Base-by-base conservation (phyloP, 768 basidiomycete genomes). In the Trametes villosa region DNA sequence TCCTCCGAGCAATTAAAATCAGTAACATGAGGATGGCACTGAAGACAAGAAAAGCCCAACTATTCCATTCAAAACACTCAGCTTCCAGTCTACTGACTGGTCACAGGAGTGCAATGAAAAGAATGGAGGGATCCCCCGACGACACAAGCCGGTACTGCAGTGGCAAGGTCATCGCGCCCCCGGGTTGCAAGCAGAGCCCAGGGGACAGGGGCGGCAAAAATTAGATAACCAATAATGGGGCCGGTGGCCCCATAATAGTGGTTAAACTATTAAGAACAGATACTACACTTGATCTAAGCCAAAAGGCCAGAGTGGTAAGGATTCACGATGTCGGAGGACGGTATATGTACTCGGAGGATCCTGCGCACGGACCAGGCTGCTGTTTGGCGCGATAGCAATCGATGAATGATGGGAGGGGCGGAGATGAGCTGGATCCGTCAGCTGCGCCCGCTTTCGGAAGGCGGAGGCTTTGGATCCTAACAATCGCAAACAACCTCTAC, bases 251-350 rank as follows among this genome's bases (percentile, higher is more conserved):
- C 58, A 53, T 46, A 52, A 53, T 52, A 47, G 50, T 52, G 58
- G 58, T 52, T 52, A 47, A 46, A 53, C 81, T 85, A 78, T 79
- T 78, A 83, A 85, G 82, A 85, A 85, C 83, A 85, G 84, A 85
- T 86, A 85, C 85, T 86, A 85, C 85, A 85, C 85, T 85, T 86
- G 84, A 85, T 86, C 84, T 85, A 84, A 85, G 83, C 84, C 84
- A 84, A 83, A 81, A 83, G 82, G 83, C 83, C 82, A 78, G 78
- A 79, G 78, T 78, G 78, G 78, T 78, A 70, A 74, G 69, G 72
- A 70, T 38, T 45, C 66, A 12, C 9, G n/a, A 53, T 44, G 61
- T 53, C 46, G n/a, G 45, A 20, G 22, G 17, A 4, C 18, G 45
- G 61, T 0, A 29, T 58, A 58, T 63, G 58, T 63, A 63, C 36